phyloP scores from a whole-genome alignment of 345 rosid genomes.

The Limnanthes douglasii region DNA sequence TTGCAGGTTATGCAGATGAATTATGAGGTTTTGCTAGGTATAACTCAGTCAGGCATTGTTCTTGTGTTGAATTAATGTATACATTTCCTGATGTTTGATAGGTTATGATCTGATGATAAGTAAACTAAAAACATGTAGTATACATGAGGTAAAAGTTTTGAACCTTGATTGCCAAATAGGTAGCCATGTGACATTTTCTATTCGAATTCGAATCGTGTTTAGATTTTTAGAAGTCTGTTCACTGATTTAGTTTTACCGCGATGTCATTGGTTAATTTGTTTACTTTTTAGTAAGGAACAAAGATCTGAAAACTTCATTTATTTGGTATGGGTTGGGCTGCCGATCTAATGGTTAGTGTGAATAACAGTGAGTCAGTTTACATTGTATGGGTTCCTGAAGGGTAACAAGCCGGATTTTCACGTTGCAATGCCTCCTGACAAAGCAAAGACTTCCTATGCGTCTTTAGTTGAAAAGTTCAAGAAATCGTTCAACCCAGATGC shows the following conservation, averaged over 20 bases:
- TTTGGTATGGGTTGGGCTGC: background rate
- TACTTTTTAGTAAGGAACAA: no score
- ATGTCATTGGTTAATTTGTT: no score
- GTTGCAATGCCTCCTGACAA: constrained; percentile 84
- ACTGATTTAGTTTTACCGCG: no score
- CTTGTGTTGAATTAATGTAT: no score
- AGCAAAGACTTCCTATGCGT: constrained; percentile 64
- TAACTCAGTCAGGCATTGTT: background rate
- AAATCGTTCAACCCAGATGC: constrained; percentile 44
- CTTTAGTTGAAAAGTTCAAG: constrained; percentile 44
- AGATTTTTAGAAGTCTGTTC: no score
- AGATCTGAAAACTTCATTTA: no score
- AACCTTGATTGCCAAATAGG: background rate
- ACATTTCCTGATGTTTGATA: no score
- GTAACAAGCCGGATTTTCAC: constrained; percentile 96
- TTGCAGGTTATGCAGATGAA: constrained; percentile 78
- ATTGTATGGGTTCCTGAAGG: constrained; percentile 80
- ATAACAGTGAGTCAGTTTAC: constrained; percentile 83
- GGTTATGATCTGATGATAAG: no score
- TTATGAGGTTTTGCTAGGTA: constrained; percentile 68
- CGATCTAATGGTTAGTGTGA: constrained; percentile 10
- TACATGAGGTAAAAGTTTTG: background rate
- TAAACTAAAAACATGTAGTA: no score
- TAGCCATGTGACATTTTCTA: no score
- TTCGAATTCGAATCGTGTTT: no score